Evolutionary conservation across 2,329 filamentous ascomycete genomes (phyloP).

Genomic region (Aspergillus amoenus): DNA sequence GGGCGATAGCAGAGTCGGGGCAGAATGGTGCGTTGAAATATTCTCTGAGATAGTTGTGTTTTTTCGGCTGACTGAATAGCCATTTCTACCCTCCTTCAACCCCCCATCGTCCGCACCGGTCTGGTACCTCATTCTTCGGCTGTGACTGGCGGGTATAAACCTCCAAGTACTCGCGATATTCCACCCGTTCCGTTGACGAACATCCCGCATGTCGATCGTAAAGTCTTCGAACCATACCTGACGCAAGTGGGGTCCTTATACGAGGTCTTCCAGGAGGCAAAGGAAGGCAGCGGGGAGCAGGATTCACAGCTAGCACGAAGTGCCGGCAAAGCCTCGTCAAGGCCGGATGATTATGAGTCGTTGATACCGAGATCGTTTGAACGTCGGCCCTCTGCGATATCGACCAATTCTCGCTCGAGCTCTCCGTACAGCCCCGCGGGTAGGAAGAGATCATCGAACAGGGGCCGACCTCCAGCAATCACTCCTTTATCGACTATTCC

Average conservation of each 20-base stretch:
- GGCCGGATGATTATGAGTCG: slow-evolving; percentile 51
- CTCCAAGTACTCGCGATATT: slow-evolving; percentile 84
- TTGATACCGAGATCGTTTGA: slow-evolving; percentile 47
- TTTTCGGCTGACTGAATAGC: slow-evolving; percentile 50
- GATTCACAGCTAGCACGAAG: slow-evolving; percentile 47
- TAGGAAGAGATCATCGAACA: slow-evolving; percentile 51
- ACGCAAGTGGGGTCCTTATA: slow-evolving; percentile 83
- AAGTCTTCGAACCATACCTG: slow-evolving; percentile 81
- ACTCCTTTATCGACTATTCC: slow-evolving; percentile 92
- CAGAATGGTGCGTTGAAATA: slow-evolving; percentile 66
- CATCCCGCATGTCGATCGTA: slow-evolving; percentile 74
- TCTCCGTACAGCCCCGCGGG: slow-evolving; percentile 52
- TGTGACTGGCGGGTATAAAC: slow-evolving; percentile 70
- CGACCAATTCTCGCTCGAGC: slow-evolving; percentile 42
- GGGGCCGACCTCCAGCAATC: slow-evolving; percentile 64
- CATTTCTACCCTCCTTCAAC: slow-evolving; percentile 90
- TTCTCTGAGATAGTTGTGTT: background rate
- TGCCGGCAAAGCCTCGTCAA: slow-evolving; percentile 37
- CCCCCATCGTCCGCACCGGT: slow-evolving; percentile 85
- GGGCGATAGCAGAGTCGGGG: slow-evolving; percentile 68
- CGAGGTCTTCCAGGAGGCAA: slow-evolving; percentile 81
- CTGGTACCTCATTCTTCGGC: slow-evolving; percentile 73
- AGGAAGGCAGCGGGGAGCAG: slow-evolving; percentile 70
- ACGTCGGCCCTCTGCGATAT: slow-evolving; percentile 42
- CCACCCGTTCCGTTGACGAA: slow-evolving; percentile 90